Evolutionary conservation across 148 eudicot genomes (phyloP).

Genomic region (Euryodendron excelsum): DNA sequence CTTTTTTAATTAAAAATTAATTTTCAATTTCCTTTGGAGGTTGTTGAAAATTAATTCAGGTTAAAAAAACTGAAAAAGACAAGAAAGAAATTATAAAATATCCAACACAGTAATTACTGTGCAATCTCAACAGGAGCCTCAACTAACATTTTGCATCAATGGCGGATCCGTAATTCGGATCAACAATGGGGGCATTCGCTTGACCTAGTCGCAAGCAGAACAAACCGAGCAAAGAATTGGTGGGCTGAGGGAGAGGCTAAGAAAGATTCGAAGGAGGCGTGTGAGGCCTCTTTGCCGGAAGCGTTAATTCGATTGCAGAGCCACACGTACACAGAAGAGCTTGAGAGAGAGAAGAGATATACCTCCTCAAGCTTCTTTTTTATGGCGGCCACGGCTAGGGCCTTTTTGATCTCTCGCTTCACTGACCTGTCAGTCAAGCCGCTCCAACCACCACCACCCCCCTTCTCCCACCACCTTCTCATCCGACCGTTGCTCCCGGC

Average conservation of each 20-base stretch:
- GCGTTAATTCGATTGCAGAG: too few relatives aligned
- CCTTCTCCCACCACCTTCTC: slow-evolving; percentile 7
- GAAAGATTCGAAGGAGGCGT: slow-evolving; percentile 5
- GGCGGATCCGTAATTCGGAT: slow-evolving; percentile 26
- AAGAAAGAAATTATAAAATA: too few relatives aligned
- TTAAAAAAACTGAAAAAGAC: too few relatives aligned
- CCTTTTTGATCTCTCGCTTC: slow-evolving; percentile 21
- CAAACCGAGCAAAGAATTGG: neutral
- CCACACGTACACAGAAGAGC: neutral
- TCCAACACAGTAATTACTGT: too few relatives aligned
- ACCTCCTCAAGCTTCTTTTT: slow-evolving; percentile 1
- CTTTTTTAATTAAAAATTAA: too few relatives aligned
- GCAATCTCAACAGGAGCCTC: too few relatives aligned
- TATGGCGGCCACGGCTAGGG: slow-evolving; percentile 56
- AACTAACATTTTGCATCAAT: neutral
- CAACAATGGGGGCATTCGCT: neutral
- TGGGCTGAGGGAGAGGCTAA: neutral
- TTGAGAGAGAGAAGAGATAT: neutral
- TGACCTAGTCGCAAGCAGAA: neutral
- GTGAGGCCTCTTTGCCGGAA: slow-evolving; percentile 13
- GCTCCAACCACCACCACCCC: slow-evolving; percentile 24
- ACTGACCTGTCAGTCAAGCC: slow-evolving; percentile 36
- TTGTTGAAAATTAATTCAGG: too few relatives aligned
- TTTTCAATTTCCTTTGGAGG: too few relatives aligned
- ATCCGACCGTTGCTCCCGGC: neutral